Evolutionary conservation across 192 early-diverging fungal species (phyloP), one percentile per base, ranked within the genome.

Genomic region (Neocallimastix lanati): DNA sequence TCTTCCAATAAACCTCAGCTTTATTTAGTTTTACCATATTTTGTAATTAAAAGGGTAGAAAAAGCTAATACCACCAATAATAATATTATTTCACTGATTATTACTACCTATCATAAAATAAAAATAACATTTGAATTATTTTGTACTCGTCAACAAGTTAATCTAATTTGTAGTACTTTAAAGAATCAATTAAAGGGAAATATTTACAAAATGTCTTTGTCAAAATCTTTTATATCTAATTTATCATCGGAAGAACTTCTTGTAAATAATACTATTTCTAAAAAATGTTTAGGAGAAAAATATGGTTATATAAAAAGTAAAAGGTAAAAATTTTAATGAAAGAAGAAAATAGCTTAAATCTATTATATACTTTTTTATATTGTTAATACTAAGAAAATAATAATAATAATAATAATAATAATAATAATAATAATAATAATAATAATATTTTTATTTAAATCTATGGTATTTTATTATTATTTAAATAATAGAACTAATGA

Each of bases 71-170:
- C 88, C n/a, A 50, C 40, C 7, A 84, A 86, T 27, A 86, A 88
- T 0, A 83, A 86, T 82, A 88, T 86, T 29, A 91, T 93, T 77
- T 88, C 91, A 28, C 87, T 99, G 40, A 88, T 91, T 2, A 92
- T 99, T 58, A 92, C 94, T 4, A 93, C 93, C 18, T 95, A 96
- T 91, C 96, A 99, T 83, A 90, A 95, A 83, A 92, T 95, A 86
- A 90, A 90, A 76, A 84, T 97, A n/a, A 85, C 92, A 21, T 95
- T 99, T 81, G 91, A 93, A 77, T 86, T 98, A 9, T 87, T 92
- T 76, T 85, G 89, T 38, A 89, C 89, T 28, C 91, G 88, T 80
- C 80, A 83, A 14, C 83, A 83, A 67, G 91, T 90, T 80, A 95
- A 98, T 82, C 85, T 88, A 35, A 94, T 98, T 84, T 99, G 96